These are phyloP conservation scores for Echinosophora koreensis DNA, from an alignment of 306 rosid genomes.

Conservation along the genomic window DNA sequence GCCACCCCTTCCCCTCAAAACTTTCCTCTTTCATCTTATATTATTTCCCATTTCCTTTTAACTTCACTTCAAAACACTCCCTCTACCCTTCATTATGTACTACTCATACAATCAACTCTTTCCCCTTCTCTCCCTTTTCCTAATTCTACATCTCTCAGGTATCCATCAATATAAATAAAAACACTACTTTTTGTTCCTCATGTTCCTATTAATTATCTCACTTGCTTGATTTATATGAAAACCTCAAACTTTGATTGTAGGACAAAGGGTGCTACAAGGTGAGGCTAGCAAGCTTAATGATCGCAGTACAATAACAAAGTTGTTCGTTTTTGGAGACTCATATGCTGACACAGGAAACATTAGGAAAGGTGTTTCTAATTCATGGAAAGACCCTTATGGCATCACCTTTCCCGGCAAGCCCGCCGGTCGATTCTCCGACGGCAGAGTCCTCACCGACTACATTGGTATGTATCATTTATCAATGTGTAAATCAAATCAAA, in stretches of 20 bases:
- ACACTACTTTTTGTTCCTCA: background rate
- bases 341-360: constrained; percentile 64
- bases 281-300: constrained; percentile 2
- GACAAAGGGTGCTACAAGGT: constrained; percentile 31
- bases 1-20: background rate
- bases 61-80: background rate
- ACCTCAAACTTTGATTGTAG: constrained; percentile 27
- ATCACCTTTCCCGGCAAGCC: constrained; percentile 63
- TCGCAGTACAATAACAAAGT: background rate
- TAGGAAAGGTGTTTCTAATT: constrained; percentile 26
- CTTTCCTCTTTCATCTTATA: background rate
- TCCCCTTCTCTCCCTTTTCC: constrained; percentile 42
- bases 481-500: too few species aligned
- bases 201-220: background rate
- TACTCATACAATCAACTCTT: constrained; percentile 8
- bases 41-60: background rate
- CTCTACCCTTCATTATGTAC: constrained; percentile 5
- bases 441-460: constrained; percentile 60
- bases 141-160: constrained; percentile 51
- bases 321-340: constrained; percentile 62
- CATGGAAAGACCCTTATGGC: constrained; percentile 62
- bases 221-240: constrained; percentile 1
- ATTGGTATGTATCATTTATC: constrained; percentile 46
- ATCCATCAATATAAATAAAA: background rate
- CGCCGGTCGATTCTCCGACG: constrained; percentile 63